Percentiles rank a stretch among this genome's conserved stretches.
Conservation (phyloP, 345 rosid genomes). For the Citrus trifoliata region DNA sequence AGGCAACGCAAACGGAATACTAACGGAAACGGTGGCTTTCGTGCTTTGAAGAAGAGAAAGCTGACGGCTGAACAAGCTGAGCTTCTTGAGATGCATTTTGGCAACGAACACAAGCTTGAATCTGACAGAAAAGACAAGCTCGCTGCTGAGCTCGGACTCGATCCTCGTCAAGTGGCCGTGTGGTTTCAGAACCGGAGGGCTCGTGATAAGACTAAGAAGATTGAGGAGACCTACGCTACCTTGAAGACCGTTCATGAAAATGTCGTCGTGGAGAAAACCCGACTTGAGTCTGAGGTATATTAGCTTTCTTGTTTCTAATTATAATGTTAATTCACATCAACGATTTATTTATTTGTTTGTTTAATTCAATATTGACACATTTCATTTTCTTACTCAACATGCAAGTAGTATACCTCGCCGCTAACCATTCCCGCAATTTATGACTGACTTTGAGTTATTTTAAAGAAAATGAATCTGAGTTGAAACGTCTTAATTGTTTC, state of each 20-base stretch:
- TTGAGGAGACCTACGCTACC: slow-evolving; percentile 70
- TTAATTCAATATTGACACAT: not conserved
- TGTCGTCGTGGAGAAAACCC: slow-evolving; percentile 49
- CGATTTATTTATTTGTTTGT: no score
- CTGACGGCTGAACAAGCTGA: slow-evolving; percentile 61
- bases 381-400: slow-evolving; percentile 6
- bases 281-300: slow-evolving; percentile 76
- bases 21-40: slow-evolving; percentile 31
- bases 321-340: not conserved
- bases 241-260: slow-evolving; percentile 48
- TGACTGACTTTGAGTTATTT: slow-evolving; percentile 2
- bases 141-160: slow-evolving; percentile 77
- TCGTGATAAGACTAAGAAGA: slow-evolving; percentile 88
- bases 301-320: not conserved
- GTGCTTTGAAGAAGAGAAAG: slow-evolving; percentile 63
- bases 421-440: slow-evolving; percentile 14
- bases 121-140: slow-evolving; percentile 78
- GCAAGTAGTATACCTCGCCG: not conserved
- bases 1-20: slow-evolving; percentile 58
- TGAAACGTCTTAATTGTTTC: not conserved
- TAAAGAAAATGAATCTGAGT: not conserved
- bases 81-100: slow-evolving; percentile 64
- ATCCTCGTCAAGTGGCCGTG: slow-evolving; percentile 92
- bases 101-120: slow-evolving; percentile 74
- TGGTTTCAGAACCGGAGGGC: slow-evolving; percentile 98